Base-by-base conservation (phyloP, 73 alveolate genomes). In the Blepharisma stoltei region DNA sequence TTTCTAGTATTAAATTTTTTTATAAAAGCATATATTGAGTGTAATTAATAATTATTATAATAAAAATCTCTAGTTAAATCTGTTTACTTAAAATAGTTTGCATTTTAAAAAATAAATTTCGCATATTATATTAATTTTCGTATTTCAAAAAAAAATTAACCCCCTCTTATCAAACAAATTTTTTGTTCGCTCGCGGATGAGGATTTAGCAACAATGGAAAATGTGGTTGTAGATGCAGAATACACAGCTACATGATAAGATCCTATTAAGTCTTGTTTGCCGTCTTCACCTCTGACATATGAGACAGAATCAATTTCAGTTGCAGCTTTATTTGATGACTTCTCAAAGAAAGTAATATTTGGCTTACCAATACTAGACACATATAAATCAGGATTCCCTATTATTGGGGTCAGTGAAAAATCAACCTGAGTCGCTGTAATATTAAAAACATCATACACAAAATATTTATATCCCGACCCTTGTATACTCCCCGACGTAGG, bases 261-360 rank as follows among this genome's bases (percentile, higher is more conserved):
- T 18, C 79, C 79, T 44, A 14, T 69, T 46, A 69, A 46, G 4
- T n/a, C 9, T 43, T 38, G 6, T 14, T 52, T 52, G n/a, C 75
- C 21, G 43, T 69, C 79, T 37, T 14, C 20, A 18, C 65, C 79
- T 46, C 27, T 44, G 14, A 44, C 38, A n/a, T 43, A 69, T n/a
- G 23, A 7, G 5, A 69, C 27, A 1, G 11, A 7, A 5, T 69
- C 79, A 44, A 25, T 38, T 9, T 69, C 79, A 14, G 27, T 14
- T 43, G 71, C 79, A 7, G 79, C 25, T 47, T 69, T 69, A 7
- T 14, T 38, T n/a, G 79, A 69, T 9, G 69, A 38, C 38, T 69
- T 69, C 3, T 69, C 76, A 43, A 14, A 46, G 4, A 1, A n/a
- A 44, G 9, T 38, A 43, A 14, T 23, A 9, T 9, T 38, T 9